phyloP scores from a whole-genome alignment of 257 asterid genomes.

The Solanum acaule region DNA sequence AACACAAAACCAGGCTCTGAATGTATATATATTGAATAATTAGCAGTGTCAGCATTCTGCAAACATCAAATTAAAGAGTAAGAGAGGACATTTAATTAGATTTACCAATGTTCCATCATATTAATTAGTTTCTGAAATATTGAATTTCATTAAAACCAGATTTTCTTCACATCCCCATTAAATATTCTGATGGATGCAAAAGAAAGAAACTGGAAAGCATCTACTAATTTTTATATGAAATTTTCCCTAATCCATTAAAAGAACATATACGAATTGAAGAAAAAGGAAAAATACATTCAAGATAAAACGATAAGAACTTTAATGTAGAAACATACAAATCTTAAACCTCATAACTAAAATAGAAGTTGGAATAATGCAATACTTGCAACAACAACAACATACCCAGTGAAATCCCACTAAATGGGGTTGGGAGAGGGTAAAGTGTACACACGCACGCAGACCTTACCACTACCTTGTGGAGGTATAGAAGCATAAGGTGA shows the following conservation, averaged over 20 bases:
- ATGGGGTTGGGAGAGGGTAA: neutral
- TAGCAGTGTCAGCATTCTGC: slow-evolving; percentile 56
- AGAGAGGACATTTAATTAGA: neutral
- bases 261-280: neutral
- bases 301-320: neutral
- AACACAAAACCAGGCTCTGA: slow-evolving; percentile 78
- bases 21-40: slow-evolving; percentile 60
- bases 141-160: neutral
- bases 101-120: neutral
- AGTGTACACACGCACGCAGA: too few relatives aligned
- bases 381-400: neutral
- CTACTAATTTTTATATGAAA: neutral
- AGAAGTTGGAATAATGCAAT: neutral
- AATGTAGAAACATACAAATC: neutral
- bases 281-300: neutral
- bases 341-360: neutral
- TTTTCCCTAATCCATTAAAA: neutral
- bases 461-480: neutral
- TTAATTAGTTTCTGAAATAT: neutral
- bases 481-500: neutral
- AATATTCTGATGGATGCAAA: neutral
- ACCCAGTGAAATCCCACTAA: neutral
- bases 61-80: slow-evolving; percentile 1
- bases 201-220: neutral
- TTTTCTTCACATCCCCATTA: neutral